Evolutionary conservation across 768 basidiomycete genomes (phyloP), one percentile per base, ranked within the genome.

Genomic region (Termitomyces sp.): DNA sequence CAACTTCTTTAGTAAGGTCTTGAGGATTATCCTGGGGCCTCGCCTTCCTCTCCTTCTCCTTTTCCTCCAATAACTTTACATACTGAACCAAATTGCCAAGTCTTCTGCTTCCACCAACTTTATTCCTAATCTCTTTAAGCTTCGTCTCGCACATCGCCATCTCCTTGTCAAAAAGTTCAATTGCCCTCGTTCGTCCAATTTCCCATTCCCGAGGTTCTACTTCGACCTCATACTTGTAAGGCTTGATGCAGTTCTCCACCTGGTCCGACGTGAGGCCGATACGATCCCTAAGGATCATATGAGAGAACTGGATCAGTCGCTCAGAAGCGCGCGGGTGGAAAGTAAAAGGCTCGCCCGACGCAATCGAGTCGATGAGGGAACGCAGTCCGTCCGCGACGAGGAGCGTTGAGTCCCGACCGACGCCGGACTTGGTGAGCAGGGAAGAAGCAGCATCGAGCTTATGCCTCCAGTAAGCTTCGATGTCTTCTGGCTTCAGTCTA

Each of bases 161-260:
- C 78, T 99, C 97, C 65, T 83, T 84, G 72, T 92, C 87, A 63
- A 96, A 90, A 62, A 95, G 74, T 53, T 83, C 82, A 55, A 92
- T 80, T 1, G 92, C 83, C 50, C 83, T 76, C 62, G 79, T 80
- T 49, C 95, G 76, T 0, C 97, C 97, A 2, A 76, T 66, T 63
- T 92, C 91, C 97, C 97, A 99, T 70, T 99, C 97, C 42, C 87
- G 76, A 14, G 83, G 80, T 60, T 98, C 94, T 14, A 98, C 89
- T 68, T 99, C 97, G 28, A 98, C 87, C 66, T 98, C 96, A 66
- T 97, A 96, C 76, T 99, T 99, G 81, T 85, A 98, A 30, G 96
- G 97, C 73, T 99, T 99, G 78, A 99, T 98, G 71, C 93, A 96
- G 70, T 98, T 99, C 77, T 99, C 97, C 15, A 99, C 96, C 73